Percentiles rank a stretch among this genome's conserved stretches.
Evolutionary conservation across 2,329 filamentous ascomycete genomes (phyloP).

Genomic region (Stachybotrys chartarum): DNA sequence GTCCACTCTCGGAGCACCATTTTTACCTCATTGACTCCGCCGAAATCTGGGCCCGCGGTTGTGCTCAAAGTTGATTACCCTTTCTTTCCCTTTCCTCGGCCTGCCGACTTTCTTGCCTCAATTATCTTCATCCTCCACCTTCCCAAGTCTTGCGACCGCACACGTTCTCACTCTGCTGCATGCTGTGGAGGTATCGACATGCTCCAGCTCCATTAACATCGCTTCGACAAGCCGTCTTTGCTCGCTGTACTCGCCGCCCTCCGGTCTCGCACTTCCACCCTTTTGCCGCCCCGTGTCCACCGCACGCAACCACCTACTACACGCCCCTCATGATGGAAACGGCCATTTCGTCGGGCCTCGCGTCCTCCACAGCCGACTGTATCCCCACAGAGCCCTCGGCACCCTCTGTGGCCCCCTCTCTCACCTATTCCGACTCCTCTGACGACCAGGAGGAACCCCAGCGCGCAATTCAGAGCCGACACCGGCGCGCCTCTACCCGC

Average conservation of each 20-base stretch:
- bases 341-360: conserved; percentile 29
- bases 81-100: not conserved
- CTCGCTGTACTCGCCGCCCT: conserved; percentile 8
- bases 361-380: conserved; percentile 31
- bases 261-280: conserved; percentile 4
- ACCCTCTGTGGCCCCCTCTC: conserved; percentile 50
- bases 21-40: conserved; percentile 1
- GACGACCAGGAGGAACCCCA: conserved; percentile 49
- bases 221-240: conserved; percentile 10
- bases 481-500: conserved; percentile 61
- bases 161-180: not conserved
- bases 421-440: conserved; percentile 57
- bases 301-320: conserved; percentile 6
- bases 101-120: not conserved
- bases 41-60: not conserved
- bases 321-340: conserved; percentile 22
- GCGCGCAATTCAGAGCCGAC: conserved; percentile 36
- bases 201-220: conserved; percentile 15
- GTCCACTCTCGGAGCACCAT: not conserved
- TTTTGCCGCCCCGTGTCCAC: conserved; percentile 1
- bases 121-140: conserved; percentile 2
- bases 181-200: conserved; percentile 9
- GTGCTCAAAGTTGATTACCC: not conserved
- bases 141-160: not conserved
- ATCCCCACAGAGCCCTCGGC: conserved; percentile 36